Conservation (phyloP, 495 filamentous ascomycete genomes). For the Xylaria venustula region DNA sequence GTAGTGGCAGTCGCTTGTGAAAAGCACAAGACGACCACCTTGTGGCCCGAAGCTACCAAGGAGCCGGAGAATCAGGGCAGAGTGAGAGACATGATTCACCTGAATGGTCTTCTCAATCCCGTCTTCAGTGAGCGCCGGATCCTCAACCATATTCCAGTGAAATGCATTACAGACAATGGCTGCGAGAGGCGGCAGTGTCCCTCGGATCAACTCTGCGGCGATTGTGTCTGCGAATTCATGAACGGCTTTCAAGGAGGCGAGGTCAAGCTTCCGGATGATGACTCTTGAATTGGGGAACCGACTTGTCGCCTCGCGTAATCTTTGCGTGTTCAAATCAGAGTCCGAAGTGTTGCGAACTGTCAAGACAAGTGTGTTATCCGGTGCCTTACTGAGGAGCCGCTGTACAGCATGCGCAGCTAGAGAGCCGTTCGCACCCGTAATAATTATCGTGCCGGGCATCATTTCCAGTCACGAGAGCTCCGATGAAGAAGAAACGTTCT, state of each 20-base stretch:
- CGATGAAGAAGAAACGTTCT: background rate
- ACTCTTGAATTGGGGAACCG: conserved; percentile 24
- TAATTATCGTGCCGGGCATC: conserved; percentile 17
- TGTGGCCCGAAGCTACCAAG: conserved; percentile 40
- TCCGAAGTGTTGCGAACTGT: conserved; percentile 41
- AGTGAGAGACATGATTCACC: conserved; percentile 45
- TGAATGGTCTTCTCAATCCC: conserved; percentile 46
- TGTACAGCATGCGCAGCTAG: conserved; percentile 41
- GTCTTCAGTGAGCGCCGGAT: conserved; percentile 39
- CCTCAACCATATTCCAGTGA: conserved; percentile 40
- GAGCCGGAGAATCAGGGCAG: conserved; percentile 41
- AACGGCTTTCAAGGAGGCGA: conserved; percentile 35
- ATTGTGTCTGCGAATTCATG: conserved; percentile 27
- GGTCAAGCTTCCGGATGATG: conserved; percentile 37
- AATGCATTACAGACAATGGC: conserved; percentile 47
- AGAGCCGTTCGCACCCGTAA: conserved; percentile 32
- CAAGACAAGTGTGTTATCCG: conserved; percentile 33
- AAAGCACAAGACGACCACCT: conserved; percentile 40
- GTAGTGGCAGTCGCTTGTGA: conserved; percentile 41
- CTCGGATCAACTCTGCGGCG: conserved; percentile 22
- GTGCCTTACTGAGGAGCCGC: conserved; percentile 35
- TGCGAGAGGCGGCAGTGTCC: conserved; percentile 35
- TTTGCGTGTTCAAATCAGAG: conserved; percentile 40
- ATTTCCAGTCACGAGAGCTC: conserved; percentile 11
- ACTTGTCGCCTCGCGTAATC: conserved; percentile 27